Evolutionary conservation across 208 protist genomes (phyloP), one percentile per base, ranked within the genome.

Genomic region (Acanthamoeba triangularis): DNA sequence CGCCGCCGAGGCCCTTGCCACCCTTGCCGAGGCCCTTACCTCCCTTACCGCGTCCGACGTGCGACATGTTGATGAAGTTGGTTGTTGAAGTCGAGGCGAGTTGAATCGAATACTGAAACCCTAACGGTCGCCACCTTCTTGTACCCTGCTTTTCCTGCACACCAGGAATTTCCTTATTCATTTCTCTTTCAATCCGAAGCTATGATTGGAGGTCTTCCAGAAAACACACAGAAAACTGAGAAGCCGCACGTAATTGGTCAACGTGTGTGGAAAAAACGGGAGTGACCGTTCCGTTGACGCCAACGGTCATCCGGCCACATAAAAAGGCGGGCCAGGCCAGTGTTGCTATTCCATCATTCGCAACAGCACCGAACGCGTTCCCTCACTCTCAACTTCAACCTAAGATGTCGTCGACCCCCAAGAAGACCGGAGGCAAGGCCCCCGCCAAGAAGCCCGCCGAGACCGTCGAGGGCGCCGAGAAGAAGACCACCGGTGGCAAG

Each of bases 1-100:
- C 98, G 92, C 98, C 98, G 67, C 98, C 98, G 96, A 99, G 98
- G 63, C 98, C 98, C 61, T 98, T 97, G 94, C 98, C 98, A 96
- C 98, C 98, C 87, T 97, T 97, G 72, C 98, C 98, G 90, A 98
- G 98, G 61, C 98, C 98, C 87, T 97, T 96, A 28, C 98, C 98
- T 3, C 87, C 87, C 87, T 93, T 93, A 74, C 87, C 87, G 87
- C 87, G 69, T 78, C 69, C 69, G 69, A 78, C 69, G 69, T 78
- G 69, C 69, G 69, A 78, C 69, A 78, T 78, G 23, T 54, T 1
- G 49, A 54, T 54, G 49, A 54, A 67, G 61, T 67, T 78, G 6
- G 69, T 78, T 30, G 20, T 8, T 78, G 69, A 7, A 78, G 69
- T 74, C 1, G 28, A n/a, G 61, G 16, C 23, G 28, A 25, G n/a